Base-by-base conservation (phyloP, 169 alveolate genomes). In the Plasmodium inui region DNA sequence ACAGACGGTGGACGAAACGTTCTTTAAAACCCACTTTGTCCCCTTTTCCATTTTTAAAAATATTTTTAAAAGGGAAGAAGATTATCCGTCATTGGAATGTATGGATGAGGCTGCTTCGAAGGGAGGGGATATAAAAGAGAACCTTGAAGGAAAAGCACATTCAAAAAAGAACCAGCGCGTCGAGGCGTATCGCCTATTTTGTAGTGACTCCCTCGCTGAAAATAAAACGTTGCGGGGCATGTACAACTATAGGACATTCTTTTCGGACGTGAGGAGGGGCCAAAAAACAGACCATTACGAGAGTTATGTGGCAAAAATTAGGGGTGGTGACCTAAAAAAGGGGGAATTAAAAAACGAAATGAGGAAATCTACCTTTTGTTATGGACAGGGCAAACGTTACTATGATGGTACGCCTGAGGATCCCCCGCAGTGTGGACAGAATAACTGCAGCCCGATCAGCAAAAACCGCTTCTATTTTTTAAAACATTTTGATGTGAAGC, bases 1-100 rank as follows among this genome's bases (percentile, higher is more conserved):
- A 73, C 53, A 73, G 53, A 73, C 83, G 0, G 79, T 74, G 34
- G 93, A 84, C 61, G 70, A 41, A 50, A 26, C 39, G 9, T 84
- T 84, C 37, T 84, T 84, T 12, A 41, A 73, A 84, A 72, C 19
- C 4, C 55, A 84, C 78, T 84, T 84, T 84, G 28, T n/a, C 61
- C 93, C 93, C 17, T 73, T 84, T 73, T 84, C 93, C 12, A 73
- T 84, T 84, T 84, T 84, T 84, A 46, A 84, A 32, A 73, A 84
- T 84, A 73, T 84, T 30, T 84, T 84, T 73, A 50, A 17, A 74
- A 84, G 28, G 10, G 32, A 10, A 46, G 28, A 81, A 28, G 37
- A 41, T 81, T 9, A 53, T 55, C 28, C 17, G 37, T 28, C 70
- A 19, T 28, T 30, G 46, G 34, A 53, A 8, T 0, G 19, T 55